Evolutionary conservation across 257 asterid genomes (phyloP).

Genomic region (Gentiana macrophylla): DNA sequence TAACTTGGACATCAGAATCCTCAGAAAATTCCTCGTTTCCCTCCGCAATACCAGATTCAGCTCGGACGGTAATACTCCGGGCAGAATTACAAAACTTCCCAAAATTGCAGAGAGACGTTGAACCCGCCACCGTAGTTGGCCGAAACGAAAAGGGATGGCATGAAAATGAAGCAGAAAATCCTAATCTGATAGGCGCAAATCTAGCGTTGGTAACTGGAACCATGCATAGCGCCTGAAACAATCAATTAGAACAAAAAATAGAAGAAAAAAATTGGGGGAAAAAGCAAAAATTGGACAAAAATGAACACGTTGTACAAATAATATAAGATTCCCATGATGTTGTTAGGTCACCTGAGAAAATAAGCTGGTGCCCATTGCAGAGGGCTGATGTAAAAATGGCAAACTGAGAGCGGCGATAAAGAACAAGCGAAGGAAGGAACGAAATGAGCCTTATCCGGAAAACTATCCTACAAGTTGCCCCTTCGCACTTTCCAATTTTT

Average conservation of each 20-base stretch:
- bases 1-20: conserved; percentile 8
- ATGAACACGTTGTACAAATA: background rate
- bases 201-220: conserved; percentile 31
- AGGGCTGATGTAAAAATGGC: background rate
- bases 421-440: no score
- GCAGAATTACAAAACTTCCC: conserved; percentile 18
- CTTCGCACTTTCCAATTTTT: no score
- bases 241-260: conserved; percentile 8
- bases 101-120: conserved; percentile 21
- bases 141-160: conserved; percentile 17
- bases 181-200: conserved; percentile 28
- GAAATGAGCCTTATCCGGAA: no score
- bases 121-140: conserved; percentile 7
- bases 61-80: conserved; percentile 36
- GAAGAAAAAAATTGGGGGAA: background rate
- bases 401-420: no score
- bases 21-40: conserved; percentile 23
- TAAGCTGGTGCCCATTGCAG: conserved; percentile 26
- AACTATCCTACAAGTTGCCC: no score
- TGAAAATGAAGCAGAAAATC: conserved; percentile 28
- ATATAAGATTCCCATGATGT: no score
- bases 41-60: conserved; percentile 28
- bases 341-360: conserved; percentile 20
- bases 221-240: conserved; percentile 42
- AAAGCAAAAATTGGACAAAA: background rate